A percentile compares a stretch with the other conserved stretches of the same genome.
Evolutionary conservation across 1,284 basidiomycete genomes (phyloP).

Genomic region (Pseudozyma flocculosa): DNA sequence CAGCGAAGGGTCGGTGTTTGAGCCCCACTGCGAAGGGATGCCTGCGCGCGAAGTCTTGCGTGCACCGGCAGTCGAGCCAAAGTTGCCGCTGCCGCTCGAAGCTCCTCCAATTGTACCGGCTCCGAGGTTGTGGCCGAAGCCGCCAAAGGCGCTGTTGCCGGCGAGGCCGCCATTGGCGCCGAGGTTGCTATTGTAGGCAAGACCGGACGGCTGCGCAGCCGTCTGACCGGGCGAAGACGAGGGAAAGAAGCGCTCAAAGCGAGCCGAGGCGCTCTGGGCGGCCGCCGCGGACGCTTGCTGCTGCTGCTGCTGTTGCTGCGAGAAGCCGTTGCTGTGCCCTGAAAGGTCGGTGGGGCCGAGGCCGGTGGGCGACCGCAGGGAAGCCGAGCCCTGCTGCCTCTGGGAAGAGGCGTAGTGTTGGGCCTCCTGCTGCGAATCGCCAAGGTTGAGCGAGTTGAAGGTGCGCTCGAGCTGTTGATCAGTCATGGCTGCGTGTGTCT

Average conservation of each 20-base stretch:
- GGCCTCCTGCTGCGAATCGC: conserved; percentile 21
- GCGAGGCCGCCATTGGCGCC: conserved; percentile 27
- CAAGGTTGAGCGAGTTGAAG: conserved; percentile 22
- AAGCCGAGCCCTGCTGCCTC: conserved; percentile 9
- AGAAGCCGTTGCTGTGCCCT: conserved; percentile 17
- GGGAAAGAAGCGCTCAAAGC: conserved; percentile 51
- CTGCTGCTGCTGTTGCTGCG: conserved; percentile 3
- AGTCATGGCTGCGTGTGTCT: conserved; percentile 16
- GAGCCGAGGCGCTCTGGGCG: conserved; percentile 40
- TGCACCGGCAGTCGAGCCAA: conserved; percentile 21
- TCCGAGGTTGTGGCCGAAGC: conserved; percentile 36
- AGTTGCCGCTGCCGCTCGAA: conserved; percentile 24
- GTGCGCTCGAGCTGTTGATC: conserved; percentile 29
- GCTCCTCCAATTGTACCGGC: conserved; percentile 8
- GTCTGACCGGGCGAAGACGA: conserved; percentile 24
- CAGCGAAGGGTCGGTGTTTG: conserved; percentile 20
- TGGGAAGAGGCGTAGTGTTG: conserved; percentile 16
- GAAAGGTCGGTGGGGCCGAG: conserved; percentile 13
- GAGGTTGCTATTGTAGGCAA: conserved; percentile 21
- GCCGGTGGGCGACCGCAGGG: conserved; percentile 24
- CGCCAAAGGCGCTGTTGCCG: conserved; percentile 36
- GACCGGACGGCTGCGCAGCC: conserved; percentile 19
- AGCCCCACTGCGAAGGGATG: conserved; percentile 35
- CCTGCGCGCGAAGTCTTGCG: conserved; percentile 24
- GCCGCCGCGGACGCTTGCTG: conserved; percentile 2